A percentile compares a stretch with the other conserved stretches of the same genome.
Evolutionary conservation across 2,329 filamentous ascomycete species (phyloP).

Genomic region (Colletotrichum graminicola): DNA sequence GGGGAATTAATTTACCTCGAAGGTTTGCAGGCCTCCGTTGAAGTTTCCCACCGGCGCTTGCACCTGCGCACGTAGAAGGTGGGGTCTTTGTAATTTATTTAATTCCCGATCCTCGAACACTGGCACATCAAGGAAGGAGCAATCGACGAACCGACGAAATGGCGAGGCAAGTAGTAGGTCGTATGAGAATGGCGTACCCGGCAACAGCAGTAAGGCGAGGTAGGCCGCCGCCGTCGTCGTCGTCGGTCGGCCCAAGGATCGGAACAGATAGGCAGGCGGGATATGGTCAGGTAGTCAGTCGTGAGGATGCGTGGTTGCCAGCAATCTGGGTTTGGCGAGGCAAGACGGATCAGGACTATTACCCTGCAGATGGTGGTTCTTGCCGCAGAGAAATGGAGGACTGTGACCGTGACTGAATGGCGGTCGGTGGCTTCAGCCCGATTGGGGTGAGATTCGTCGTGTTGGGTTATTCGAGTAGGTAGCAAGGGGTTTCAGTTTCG

Average conservation of each 20-base stretch:
- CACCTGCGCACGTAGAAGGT: conserved; percentile 15
- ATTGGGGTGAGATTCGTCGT: conserved; percentile 37
- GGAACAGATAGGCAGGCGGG: conserved; percentile 1
- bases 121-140: not conserved
- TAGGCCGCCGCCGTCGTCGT: conserved; percentile 1
- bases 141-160: not conserved
- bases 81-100: not conserved
- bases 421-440: conserved; percentile 40
- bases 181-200: conserved; percentile 8
- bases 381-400: conserved; percentile 20
- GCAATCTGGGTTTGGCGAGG: conserved; percentile 14
- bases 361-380: conserved; percentile 29
- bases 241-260: conserved; percentile 6
- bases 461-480: conserved; percentile 39
- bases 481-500: conserved; percentile 43
- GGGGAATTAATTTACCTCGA: conserved; percentile 24
- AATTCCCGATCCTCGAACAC: not conserved
- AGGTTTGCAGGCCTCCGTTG: conserved; percentile 20
- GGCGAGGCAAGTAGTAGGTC: conserved; percentile 6
- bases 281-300: not conserved
- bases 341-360: conserved; percentile 21
- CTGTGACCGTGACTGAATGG: conserved; percentile 27
- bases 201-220: not conserved
- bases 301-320: conserved; percentile 14
- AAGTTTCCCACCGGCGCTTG: conserved; percentile 22